phyloP scores from a whole-genome alignment of 768 basidiomycete species.

The Pisolithus orientalis region DNA sequence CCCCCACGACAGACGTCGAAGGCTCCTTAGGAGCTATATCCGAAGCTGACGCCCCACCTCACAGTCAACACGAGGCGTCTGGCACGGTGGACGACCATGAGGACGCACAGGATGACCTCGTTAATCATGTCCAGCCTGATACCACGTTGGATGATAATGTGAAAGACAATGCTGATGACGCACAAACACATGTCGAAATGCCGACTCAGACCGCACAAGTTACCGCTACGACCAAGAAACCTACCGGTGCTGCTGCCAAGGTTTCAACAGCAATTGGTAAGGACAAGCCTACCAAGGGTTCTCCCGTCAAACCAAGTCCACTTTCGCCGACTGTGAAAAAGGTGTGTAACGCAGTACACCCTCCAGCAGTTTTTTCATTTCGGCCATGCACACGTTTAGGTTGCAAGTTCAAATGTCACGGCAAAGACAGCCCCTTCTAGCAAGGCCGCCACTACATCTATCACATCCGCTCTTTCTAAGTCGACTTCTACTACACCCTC shows the following conservation, averaged over 20 bases:
- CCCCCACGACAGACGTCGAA: constrained; percentile 17
- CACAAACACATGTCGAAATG: constrained; percentile 18
- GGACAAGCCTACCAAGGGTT: constrained; percentile 36
- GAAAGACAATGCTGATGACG: constrained; percentile 9
- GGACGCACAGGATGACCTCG: constrained; percentile 13
- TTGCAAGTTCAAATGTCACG: constrained; percentile 55
- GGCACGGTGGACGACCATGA: constrained; percentile 26
- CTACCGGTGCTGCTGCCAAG: constrained; percentile 15
- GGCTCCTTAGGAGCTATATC: constrained; percentile 15
- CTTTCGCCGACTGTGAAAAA: constrained; percentile 62
- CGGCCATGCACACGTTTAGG: constrained; percentile 35
- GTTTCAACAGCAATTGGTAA: constrained; percentile 19
- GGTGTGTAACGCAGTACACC: constrained; percentile 35
- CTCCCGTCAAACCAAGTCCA: constrained; percentile 41
- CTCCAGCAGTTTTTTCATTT: constrained; percentile 17
- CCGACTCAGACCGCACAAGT: constrained; percentile 11
- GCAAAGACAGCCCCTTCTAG: constrained; percentile 38
- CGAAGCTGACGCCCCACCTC: constrained; percentile 19
- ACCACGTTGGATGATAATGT: constrained; percentile 11
- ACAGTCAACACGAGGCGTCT: constrained; percentile 35
- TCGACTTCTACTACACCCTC: constrained; percentile 21
- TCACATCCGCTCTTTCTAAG: constrained; percentile 27
- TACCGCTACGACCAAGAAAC: constrained; percentile 19
- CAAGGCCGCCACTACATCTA: constrained; percentile 34
- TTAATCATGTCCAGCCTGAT: constrained; percentile 13